A percentile compares a stretch with the other conserved stretches of the same genome.
Conservation (phyloP, 257 asterid genomes). For the Solanum ossicruentum region DNA sequence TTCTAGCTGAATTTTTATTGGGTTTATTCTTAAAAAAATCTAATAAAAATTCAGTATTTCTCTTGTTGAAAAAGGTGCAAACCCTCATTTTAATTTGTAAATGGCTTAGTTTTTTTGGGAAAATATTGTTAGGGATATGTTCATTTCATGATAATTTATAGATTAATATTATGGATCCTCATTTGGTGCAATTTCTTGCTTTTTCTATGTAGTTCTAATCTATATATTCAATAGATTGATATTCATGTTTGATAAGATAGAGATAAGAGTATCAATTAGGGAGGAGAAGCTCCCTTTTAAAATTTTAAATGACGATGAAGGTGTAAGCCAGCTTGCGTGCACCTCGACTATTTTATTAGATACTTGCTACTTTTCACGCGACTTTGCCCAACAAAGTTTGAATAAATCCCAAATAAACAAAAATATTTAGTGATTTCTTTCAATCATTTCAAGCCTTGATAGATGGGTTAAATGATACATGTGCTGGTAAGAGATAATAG, state of each 20-base stretch:
- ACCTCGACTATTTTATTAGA: background rate
- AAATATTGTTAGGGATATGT: background rate
- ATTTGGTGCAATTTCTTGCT: background rate
- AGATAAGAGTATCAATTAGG: background rate
- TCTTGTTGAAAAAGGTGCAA: background rate
- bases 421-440: background rate
- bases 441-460: background rate
- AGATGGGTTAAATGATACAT: background rate
- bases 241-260: background rate
- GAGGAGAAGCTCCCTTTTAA: background rate
- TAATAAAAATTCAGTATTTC: slow-evolving; percentile 31
- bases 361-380: background rate
- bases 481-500: background rate
- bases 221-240: background rate
- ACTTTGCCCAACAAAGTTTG: background rate
- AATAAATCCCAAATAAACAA: background rate
- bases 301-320: background rate
- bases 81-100: background rate
- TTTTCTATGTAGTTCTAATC: background rate
- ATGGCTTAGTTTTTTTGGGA: background rate
- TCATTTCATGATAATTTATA: background rate
- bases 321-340: background rate
- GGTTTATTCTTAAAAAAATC: slow-evolving; percentile 12
- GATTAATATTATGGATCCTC: background rate
- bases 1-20: slow-evolving; percentile 27